Evolutionary conservation across 2,329 filamentous ascomycete genomes (phyloP).

Genomic region (Xylaria sp.): DNA sequence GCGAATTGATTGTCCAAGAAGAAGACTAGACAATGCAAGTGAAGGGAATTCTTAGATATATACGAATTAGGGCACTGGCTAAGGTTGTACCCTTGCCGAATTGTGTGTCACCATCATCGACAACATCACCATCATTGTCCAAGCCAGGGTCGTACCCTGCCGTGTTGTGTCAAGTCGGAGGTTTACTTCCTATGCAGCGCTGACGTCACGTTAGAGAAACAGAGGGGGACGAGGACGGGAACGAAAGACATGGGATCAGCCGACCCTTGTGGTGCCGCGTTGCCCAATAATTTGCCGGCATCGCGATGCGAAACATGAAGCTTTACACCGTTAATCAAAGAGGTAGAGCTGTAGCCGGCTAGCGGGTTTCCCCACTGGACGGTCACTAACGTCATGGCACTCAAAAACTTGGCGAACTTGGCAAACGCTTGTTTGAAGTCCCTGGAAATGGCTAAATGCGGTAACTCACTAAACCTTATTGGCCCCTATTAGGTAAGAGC

Average conservation of each 20-base stretch:
- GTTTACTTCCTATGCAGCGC: background rate
- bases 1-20: background rate
- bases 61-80: background rate
- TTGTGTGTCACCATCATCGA: background rate
- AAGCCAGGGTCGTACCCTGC: background rate
- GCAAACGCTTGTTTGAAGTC: slow-evolving; percentile 39
- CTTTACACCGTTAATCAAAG: background rate
- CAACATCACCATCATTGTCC: background rate
- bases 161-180: background rate
- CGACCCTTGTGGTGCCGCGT: slow-evolving; percentile 1
- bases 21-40: background rate
- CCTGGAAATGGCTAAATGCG: slow-evolving; percentile 3
- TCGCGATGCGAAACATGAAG: slow-evolving; percentile 32
- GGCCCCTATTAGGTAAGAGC: slow-evolving; percentile 1
- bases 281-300: slow-evolving; percentile 26
- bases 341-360: background rate
- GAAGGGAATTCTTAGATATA: background rate
- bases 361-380: slow-evolving; percentile 1
- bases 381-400: slow-evolving; percentile 40
- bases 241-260: slow-evolving; percentile 5
- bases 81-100: background rate
- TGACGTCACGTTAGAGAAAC: slow-evolving; percentile 25
- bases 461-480: background rate
- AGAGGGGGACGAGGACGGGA: background rate
- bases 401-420: slow-evolving; percentile 46